phyloP scores from a whole-genome alignment of 2,329 filamentous ascomycete genomes.

The Teratosphaeria pseudoeucalypti region DNA sequence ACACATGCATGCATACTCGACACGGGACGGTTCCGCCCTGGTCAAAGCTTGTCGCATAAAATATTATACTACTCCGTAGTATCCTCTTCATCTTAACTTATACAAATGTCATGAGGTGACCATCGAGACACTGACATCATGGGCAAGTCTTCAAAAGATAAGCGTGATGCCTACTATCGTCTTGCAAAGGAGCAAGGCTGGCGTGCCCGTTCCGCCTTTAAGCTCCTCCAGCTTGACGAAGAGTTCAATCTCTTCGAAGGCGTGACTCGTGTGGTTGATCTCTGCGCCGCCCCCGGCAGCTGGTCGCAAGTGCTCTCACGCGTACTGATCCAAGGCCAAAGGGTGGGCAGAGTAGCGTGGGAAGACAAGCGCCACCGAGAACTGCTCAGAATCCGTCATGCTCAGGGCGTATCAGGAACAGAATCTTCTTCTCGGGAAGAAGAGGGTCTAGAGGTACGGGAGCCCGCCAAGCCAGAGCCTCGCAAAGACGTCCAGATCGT shows the following conservation, averaged over 20 bases:
- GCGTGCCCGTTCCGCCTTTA: constrained; percentile 93
- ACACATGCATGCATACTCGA: not conserved
- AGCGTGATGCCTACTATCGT: constrained; percentile 94
- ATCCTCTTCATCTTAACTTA: not conserved
- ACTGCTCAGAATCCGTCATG: constrained; percentile 7
- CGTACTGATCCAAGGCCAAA: constrained; percentile 86
- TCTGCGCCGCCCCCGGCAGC: constrained; percentile 90
- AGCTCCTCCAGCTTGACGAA: constrained; percentile 89
- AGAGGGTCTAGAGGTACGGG: not conserved
- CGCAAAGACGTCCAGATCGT: constrained; percentile 71
- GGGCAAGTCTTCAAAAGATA: constrained; percentile 90
- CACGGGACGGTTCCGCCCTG: not conserved
- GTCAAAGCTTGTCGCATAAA: not conserved
- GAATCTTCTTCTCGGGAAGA: not conserved
- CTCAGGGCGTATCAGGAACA: not conserved
- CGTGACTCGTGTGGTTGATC: constrained; percentile 85
- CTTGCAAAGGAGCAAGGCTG: constrained; percentile 98
- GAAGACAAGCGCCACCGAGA: constrained; percentile 63
- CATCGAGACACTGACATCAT: constrained; percentile 6
- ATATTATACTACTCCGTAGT: not conserved
- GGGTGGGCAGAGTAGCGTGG: constrained; percentile 77
- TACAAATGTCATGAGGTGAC: no score
- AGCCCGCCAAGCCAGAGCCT: constrained; percentile 5
- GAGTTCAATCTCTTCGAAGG: constrained; percentile 90
- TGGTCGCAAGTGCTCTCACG: constrained; percentile 96